Evolutionary conservation across 345 rosid species (phyloP), one percentile per base, ranked within the genome.

Genomic region (Aegle marmelos): DNA sequence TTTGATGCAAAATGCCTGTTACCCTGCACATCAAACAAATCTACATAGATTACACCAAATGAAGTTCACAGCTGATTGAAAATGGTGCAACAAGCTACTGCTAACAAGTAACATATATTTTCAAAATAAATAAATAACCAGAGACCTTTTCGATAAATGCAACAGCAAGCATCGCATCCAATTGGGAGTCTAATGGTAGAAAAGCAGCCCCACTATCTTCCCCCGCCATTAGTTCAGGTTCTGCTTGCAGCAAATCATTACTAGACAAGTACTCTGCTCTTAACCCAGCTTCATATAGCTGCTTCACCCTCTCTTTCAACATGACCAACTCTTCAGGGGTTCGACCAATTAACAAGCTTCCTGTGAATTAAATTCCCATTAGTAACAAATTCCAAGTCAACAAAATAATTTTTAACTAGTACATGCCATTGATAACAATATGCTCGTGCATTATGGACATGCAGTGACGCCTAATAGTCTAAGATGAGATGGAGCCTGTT

Each of bases 131-230:
- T 34, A 24, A 59, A 77, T 79, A 37, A 11, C 8, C 39, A 84
- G 68, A 67, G 70, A 93, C 97, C 93, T 91, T 90, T 73, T 91
- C 91, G 8, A 93, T 83, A 82, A 77, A 92, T 31, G 91, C 92
- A 80, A 89, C 96, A 6, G 96, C 72, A 50, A 85, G 88, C 56
- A 71, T 82, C 74, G 99, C 98, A 87, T 93, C 98, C 87, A 95
- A 80, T 72, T 95, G 99, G 71, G 88, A 88, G 68, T 95, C 98
- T 86, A 90, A 89, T 0, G 94, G 97, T 31, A 87, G 82, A 84
- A 89, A 93, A 24, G 90, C 97, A 80, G 98, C 99, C 41, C 92
- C 93, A 13, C 89, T 82, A 50, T 86, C 77, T 81, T 85, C 79
- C 61, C 89, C 88, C 71, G 91, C 89, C 68, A 66, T 75, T 39